A percentile compares a stretch with the other conserved stretches of the same genome.
These are phyloP conservation scores for Juglanconis juglandina DNA, from an alignment of 2,329 filamentous ascomycete species.

Conservation along the genomic window DNA sequence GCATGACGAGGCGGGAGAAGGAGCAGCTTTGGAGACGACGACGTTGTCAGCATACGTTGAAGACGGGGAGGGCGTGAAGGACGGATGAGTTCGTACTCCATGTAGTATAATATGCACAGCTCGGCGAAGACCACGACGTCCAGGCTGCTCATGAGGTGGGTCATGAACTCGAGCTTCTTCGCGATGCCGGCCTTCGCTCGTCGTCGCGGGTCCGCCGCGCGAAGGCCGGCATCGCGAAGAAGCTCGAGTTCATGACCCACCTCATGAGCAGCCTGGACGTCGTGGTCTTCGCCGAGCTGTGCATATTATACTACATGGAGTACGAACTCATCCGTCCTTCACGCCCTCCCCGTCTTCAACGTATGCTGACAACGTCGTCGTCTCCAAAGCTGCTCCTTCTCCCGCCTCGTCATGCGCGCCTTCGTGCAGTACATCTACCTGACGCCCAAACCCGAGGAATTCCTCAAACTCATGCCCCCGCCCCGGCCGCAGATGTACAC, in stretches of 20 bases:
- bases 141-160: too few relatives aligned
- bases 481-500: slow-evolving; percentile 55
- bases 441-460: slow-evolving; percentile 57
- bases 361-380: slow-evolving; percentile 15
- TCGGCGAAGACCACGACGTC: too few relatives aligned
- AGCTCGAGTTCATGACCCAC: slow-evolving; percentile 58
- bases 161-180: too few relatives aligned
- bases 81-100: too few relatives aligned
- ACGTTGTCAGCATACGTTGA: too few relatives aligned
- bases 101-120: too few relatives aligned
- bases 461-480: slow-evolving; percentile 54
- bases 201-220: slow-evolving; percentile 21
- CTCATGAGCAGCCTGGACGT: slow-evolving; percentile 60
- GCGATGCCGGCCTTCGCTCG: too few relatives aligned
- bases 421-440: slow-evolving; percentile 61
- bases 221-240: slow-evolving; percentile 44
- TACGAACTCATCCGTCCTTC: slow-evolving; percentile 34
- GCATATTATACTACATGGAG: slow-evolving; percentile 69
- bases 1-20: too few relatives aligned
- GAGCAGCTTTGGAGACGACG: too few relatives aligned
- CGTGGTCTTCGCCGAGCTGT: slow-evolving; percentile 62
- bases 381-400: slow-evolving; percentile 56
- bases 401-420: slow-evolving; percentile 58
- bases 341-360: neutral
- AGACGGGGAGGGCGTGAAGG: too few relatives aligned